A percentile compares a stretch with the other conserved stretches of the same genome.
Conservation (phyloP, 1,139 yeast genomes). For the Suhomyces taliae region DNA sequence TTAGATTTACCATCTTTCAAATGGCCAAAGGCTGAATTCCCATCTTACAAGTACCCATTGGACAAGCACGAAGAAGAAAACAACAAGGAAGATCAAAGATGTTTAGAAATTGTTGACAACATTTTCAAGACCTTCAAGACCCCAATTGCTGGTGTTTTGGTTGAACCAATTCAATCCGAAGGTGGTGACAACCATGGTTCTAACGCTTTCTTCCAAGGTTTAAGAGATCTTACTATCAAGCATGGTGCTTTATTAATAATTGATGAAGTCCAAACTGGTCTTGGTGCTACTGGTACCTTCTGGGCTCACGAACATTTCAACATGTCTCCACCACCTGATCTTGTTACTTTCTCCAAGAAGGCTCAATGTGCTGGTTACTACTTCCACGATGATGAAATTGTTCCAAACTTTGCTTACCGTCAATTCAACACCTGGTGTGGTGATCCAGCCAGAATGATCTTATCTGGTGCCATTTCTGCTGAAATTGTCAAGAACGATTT, state of each 20-base stretch:
- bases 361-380: conserved; percentile 86
- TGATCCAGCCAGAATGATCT: conserved; percentile 75
- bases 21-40: conserved; percentile 88
- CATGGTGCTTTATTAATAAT: conserved; percentile 69
- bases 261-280: conserved; percentile 88
- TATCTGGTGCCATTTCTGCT: conserved; percentile 67
- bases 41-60: conserved; percentile 71
- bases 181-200: conserved; percentile 90
- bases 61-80: conserved; percentile 56
- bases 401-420: conserved; percentile 73
- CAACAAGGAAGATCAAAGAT: conserved; percentile 64
- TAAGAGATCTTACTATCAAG: conserved; percentile 68
- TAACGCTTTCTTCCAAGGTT: conserved; percentile 70
- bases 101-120: conserved; percentile 59
- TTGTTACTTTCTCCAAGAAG: conserved; percentile 82
- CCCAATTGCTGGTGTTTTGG: conserved; percentile 74
- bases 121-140: conserved; percentile 55
- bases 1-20: conserved; percentile 80
- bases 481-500: conserved; percentile 64
- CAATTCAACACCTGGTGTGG: conserved; percentile 94
- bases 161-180: conserved; percentile 83
- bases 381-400: conserved; percentile 67
- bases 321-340: conserved; percentile 70
- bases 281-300: conserved; percentile 79
- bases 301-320: conserved; percentile 89